Evolutionary conservation across 2,329 filamentous ascomycete species (phyloP).

Genomic region (Stylonectria norvegica): DNA sequence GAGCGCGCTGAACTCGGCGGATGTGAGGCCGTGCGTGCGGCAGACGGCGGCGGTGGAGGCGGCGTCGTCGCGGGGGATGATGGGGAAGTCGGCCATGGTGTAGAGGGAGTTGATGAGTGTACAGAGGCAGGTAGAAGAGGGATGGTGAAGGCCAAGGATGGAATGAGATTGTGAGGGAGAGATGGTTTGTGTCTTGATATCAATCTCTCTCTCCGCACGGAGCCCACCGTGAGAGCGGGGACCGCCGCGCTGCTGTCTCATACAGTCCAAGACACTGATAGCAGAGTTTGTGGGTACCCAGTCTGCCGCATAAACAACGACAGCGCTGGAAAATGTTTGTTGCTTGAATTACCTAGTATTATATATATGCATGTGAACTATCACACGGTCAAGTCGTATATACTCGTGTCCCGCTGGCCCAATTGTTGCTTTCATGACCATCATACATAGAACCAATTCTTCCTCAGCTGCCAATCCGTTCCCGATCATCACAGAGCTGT

Average conservation of each 20-base stretch:
- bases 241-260: slow-evolving; percentile 13
- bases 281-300: neutral
- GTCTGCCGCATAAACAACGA: neutral
- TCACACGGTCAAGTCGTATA: slow-evolving; percentile 17
- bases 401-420: slow-evolving; percentile 7
- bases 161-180: neutral
- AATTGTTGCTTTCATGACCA: slow-evolving; percentile 23
- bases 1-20: slow-evolving; percentile 63
- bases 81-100: slow-evolving; percentile 19
- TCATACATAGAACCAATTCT: slow-evolving; percentile 11
- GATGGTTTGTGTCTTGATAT: slow-evolving; percentile 3
- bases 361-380: slow-evolving; percentile 18
- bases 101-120: neutral
- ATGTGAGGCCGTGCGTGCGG: slow-evolving; percentile 47
- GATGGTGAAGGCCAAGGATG: slow-evolving; percentile 1
- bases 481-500: slow-evolving; percentile 5
- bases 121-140: neutral
- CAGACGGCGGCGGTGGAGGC: slow-evolving; percentile 27
- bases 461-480: slow-evolving; percentile 13
- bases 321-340: neutral
- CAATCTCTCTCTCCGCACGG: slow-evolving; percentile 24
- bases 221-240: slow-evolving; percentile 22
- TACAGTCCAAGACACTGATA: slow-evolving; percentile 7
- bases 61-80: slow-evolving; percentile 28
- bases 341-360: slow-evolving; percentile 3